Conservation (phyloP, 2,329 filamentous ascomycete species). For the Fusarium tricinctum region DNA sequence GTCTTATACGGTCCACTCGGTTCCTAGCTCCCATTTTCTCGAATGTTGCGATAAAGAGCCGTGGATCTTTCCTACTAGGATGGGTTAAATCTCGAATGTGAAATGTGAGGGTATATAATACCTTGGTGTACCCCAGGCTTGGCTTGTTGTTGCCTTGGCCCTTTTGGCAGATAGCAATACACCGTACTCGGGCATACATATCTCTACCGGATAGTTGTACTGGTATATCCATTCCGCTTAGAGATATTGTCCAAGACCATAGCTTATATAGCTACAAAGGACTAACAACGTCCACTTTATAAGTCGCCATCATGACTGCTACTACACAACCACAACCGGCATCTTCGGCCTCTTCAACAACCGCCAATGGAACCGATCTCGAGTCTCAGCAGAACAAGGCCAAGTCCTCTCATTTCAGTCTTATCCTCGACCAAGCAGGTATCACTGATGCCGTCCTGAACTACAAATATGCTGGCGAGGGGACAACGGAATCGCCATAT, state of each 20-base stretch:
- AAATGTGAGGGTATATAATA: slow-evolving; percentile 32
- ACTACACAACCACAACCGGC: slow-evolving; percentile 41
- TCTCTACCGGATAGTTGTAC: neutral
- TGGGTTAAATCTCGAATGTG: slow-evolving; percentile 1
- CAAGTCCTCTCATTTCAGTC: slow-evolving; percentile 62
- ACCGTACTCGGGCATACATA: neutral
- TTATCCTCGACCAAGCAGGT: slow-evolving; percentile 70
- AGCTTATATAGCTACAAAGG: slow-evolving; percentile 1
- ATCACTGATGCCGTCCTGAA: slow-evolving; percentile 70
- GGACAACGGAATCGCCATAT: slow-evolving; percentile 76
- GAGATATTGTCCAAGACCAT: slow-evolving; percentile 1
- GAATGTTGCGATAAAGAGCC: slow-evolving; percentile 10
- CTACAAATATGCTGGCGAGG: slow-evolving; percentile 69
- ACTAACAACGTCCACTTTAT: neutral
- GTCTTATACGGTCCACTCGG: slow-evolving; percentile 10
- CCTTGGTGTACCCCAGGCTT: neutral
- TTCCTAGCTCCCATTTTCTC: slow-evolving; percentile 5
- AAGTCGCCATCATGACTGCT: slow-evolving; percentile 13
- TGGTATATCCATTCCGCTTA: neutral
- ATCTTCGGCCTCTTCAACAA: slow-evolving; percentile 45
- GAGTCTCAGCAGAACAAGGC: slow-evolving; percentile 57
- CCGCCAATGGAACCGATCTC: slow-evolving; percentile 53
- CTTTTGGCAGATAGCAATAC: neutral
- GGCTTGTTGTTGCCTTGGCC: neutral
- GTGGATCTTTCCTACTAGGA: slow-evolving; percentile 33